Evolutionary conservation across 352 stramenopile genomes (phyloP), one percentile per base, ranked within the genome.

Genomic region (Globisporangium rhizosaccharum): DNA sequence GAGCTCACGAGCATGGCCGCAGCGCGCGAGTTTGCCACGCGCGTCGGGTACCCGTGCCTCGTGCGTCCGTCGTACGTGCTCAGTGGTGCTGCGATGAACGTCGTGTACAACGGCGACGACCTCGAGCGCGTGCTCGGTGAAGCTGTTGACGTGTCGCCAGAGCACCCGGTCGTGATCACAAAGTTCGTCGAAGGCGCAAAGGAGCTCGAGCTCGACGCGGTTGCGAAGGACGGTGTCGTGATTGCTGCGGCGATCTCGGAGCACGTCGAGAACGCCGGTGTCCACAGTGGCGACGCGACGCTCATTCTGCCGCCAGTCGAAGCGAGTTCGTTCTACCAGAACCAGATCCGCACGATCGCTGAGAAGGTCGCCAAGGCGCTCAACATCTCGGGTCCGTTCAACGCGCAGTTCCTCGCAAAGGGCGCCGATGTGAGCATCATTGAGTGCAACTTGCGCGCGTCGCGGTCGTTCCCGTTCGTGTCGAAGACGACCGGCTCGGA

Each of bases 11-110:
- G 78, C 59, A 78, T 82, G 25, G 70, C 87, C 11, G 89, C 77
- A 39, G 96, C 96, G n/a, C 70, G 94, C 28, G 72, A 94, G 18
- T 99, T 99, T 72, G 96, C 96, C 30, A 75, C 85, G 17, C 71
- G 94, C 33, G 94, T 98, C 33, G 95, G 88, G 37, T 99, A 98
- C 73, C 92, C 96, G 50, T 96, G 98, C 49, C 83, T 99, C 28
- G 96, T 99, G 23, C 87, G 97, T 63, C 97, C 96, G 30, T 98
- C 91, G 30, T 99, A 98, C 81, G 97, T 99, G 56, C 82, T 99
- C 11, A 97, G 84, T 71, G 97, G 97, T 57, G 97, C 97, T 52
- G 97, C 96, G 23, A 99, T 99, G 97, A 98, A 97, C 70, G 97
- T 99, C 67, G 96, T 91, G 18, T 98, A 92, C 75, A 96, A 82